Percentiles rank a stretch among this genome's conserved stretches.
phyloP scores from a whole-genome alignment of 2,329 filamentous ascomycete species.

The Ophiostoma novo-ulmi region DNA sequence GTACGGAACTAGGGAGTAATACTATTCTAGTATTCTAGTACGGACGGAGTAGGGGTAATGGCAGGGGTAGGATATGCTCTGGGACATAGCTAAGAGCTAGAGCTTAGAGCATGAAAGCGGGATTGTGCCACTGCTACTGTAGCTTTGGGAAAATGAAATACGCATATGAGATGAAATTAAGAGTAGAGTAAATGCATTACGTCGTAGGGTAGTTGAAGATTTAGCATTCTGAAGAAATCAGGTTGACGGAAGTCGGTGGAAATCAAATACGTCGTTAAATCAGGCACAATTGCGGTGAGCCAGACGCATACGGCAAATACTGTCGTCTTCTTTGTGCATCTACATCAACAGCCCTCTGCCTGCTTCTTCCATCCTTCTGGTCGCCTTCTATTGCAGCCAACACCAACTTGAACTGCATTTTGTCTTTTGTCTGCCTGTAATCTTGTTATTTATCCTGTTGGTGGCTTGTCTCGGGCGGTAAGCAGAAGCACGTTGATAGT shows the following conservation, averaged over 20 bases:
- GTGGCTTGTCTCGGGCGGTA: background rate
- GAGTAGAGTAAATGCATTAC: background rate
- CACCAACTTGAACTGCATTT: background rate
- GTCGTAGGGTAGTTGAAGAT: background rate
- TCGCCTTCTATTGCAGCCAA: slow-evolving; percentile 7
- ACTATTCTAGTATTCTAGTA: too few relatives aligned
- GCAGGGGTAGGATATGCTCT: background rate
- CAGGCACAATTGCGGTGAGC: background rate
- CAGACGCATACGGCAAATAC: background rate
- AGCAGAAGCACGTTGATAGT: background rate
- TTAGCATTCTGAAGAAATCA: background rate
- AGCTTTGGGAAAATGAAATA: background rate
- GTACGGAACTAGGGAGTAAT: background rate
- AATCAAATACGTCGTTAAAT: too few relatives aligned
- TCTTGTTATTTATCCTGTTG: background rate
- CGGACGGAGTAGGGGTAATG: too few relatives aligned
- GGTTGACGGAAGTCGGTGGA: too few relatives aligned
- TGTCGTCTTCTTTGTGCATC: too few relatives aligned
- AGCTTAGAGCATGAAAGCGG: too few relatives aligned
- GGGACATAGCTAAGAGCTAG: too few relatives aligned
- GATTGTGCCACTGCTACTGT: background rate
- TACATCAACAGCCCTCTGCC: too few relatives aligned
- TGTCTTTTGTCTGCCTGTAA: background rate
- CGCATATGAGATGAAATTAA: background rate
- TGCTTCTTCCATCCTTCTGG: slow-evolving; percentile 2